These are phyloP conservation scores for Ophiostoma piceae DNA, from an alignment of 2,329 filamentous ascomycete genomes.

Conservation along the genomic window DNA sequence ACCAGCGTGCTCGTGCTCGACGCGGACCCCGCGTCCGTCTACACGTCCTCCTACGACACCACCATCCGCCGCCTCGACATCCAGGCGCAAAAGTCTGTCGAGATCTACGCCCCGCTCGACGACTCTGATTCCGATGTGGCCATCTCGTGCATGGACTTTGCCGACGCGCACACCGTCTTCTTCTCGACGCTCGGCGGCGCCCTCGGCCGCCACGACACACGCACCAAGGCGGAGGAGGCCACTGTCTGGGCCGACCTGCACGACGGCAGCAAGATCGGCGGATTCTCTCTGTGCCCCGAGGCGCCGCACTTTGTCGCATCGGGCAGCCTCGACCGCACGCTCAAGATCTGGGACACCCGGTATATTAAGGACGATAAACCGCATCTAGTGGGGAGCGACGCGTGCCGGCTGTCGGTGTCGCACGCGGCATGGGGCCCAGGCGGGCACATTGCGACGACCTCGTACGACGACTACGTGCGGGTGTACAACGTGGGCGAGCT, in stretches of 20 bases:
- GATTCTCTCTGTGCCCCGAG: conserved; percentile 77
- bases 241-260: conserved; percentile 66
- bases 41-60: conserved; percentile 86
- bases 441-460: conserved; percentile 83
- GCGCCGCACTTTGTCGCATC: conserved; percentile 81
- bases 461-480: conserved; percentile 93
- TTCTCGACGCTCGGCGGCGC: conserved; percentile 82
- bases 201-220: conserved; percentile 75
- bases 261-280: conserved; percentile 85
- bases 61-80: conserved; percentile 85
- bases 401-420: conserved; percentile 77
- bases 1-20: conserved; percentile 75
- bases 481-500: conserved; percentile 68
- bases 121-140: conserved; percentile 58
- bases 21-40: conserved; percentile 67
- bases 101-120: conserved; percentile 72
- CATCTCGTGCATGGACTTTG: conserved; percentile 79
- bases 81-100: conserved; percentile 68
- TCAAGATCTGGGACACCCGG: conserved; percentile 89
- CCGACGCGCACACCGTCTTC: conserved; percentile 68
- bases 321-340: conserved; percentile 78
- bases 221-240: conserved; percentile 48
- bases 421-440: conserved; percentile 84
- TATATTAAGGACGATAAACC: conserved; percentile 48
- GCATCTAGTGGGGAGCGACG: conserved; percentile 71